phyloP scores from a whole-genome alignment of 2,329 filamentous ascomycete species.

The Fusarium sp. region DNA sequence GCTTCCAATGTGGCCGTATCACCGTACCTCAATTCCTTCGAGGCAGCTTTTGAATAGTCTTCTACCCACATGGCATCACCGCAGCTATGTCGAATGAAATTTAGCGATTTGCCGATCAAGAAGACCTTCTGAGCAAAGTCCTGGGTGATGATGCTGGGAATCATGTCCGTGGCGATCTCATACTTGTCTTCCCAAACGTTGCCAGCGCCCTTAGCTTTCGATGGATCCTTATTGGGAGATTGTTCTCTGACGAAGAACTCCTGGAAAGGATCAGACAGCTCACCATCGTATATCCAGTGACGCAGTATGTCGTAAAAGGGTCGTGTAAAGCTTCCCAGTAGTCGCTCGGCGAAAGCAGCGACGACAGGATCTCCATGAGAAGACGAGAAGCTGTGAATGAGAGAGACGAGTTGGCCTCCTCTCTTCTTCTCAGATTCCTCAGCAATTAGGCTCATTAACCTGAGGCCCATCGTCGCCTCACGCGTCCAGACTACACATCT shows the following conservation, averaged over 20 bases:
- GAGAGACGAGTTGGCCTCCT: constrained; percentile 91
- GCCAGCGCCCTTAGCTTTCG: constrained; percentile 75
- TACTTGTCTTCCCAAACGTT: constrained; percentile 99
- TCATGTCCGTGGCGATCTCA: constrained; percentile 85
- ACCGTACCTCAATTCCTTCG: constrained; percentile 91
- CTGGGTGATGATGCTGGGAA: constrained; percentile 91
- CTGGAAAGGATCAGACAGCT: constrained; percentile 93
- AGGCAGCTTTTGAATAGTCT: constrained; percentile 91
- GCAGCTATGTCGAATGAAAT: constrained; percentile 97
- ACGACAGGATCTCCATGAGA: constrained; percentile 97
- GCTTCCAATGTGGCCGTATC: constrained; percentile 92
- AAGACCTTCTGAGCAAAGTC: constrained; percentile 98
- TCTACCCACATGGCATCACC: constrained; percentile 96
- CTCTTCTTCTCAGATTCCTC: constrained; percentile 88
- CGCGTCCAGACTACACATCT: constrained; percentile 97
- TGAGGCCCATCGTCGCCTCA: constrained; percentile 94
- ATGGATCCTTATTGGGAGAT: constrained; percentile 64
- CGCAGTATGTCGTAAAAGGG: constrained; percentile 98
- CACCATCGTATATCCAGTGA: constrained; percentile 98
- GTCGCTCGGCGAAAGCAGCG: constrained; percentile 89
- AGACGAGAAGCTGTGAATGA: constrained; percentile 93
- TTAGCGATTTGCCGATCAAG: constrained; percentile 96
- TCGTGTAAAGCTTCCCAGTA: constrained; percentile 87
- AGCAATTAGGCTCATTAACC: constrained; percentile 93
- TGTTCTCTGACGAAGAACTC: constrained; percentile 97